Evolutionary conservation across 1,139 yeast genomes (phyloP).

Genomic region (Saccharomyces pastorianus): DNA sequence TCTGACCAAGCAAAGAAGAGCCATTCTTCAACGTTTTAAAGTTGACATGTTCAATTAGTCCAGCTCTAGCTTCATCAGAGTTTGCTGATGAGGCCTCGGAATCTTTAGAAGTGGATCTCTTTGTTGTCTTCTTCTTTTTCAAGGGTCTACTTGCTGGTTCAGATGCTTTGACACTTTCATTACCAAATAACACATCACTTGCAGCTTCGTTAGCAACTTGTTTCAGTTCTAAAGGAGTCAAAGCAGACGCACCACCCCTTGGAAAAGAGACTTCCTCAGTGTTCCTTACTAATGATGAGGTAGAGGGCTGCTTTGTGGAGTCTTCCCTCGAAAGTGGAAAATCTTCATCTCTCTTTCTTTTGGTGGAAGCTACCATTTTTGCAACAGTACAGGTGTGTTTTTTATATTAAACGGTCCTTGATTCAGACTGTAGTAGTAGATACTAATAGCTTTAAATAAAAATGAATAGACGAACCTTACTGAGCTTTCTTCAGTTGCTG

Average conservation of each 20-base stretch:
- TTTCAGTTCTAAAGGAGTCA: slow-evolving; percentile 84
- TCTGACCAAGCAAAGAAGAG: slow-evolving; percentile 67
- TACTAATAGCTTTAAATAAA: background rate
- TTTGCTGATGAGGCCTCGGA: slow-evolving; percentile 26
- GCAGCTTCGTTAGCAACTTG: slow-evolving; percentile 91
- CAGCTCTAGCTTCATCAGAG: slow-evolving; percentile 14
- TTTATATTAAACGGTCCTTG: background rate
- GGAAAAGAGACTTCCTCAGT: slow-evolving; percentile 70
- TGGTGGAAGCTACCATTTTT: background rate
- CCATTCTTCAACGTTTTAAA: slow-evolving; percentile 63
- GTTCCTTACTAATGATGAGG: slow-evolving; percentile 29
- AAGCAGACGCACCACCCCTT: slow-evolving; percentile 84
- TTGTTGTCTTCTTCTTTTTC: slow-evolving; percentile 25
- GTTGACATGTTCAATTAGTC: slow-evolving; percentile 49
- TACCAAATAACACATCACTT: slow-evolving; percentile 69
- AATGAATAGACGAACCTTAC: background rate
- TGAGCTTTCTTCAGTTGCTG: background rate
- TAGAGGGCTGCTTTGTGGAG: slow-evolving; percentile 31
- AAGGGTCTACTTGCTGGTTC: slow-evolving; percentile 37
- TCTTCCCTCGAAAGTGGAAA: slow-evolving; percentile 35
- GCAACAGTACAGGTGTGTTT: background rate
- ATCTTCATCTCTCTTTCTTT: slow-evolving; percentile 31
- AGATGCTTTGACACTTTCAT: slow-evolving; percentile 24
- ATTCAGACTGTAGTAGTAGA: background rate
- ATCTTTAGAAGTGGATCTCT: background rate